Evolutionary conservation across 768 basidiomycete genomes (phyloP), one percentile per base, ranked within the genome.

Genomic region (Plicaturopsis crispa): DNA sequence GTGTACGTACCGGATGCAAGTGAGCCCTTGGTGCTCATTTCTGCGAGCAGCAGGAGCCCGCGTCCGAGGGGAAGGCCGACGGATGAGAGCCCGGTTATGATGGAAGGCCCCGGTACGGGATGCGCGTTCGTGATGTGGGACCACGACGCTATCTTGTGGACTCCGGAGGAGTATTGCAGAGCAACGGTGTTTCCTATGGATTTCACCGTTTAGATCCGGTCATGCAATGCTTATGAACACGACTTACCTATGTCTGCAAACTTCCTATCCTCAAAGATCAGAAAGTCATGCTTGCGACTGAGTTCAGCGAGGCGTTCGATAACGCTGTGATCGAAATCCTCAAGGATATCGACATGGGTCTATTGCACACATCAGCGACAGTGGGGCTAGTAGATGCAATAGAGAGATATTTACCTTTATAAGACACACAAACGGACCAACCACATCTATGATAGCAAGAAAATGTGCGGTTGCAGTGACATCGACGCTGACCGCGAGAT

Each of bases 231-330:
- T 14, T 12, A 24, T 16, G n/a, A 14, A 17, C 3, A 3, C 11
- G 23, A 49, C 73, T 51, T 45, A 92, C 94, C 94, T 37, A 99
- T 98, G 60, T 99, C 96, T 4, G 96, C 94, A 52, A 99, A 99
- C 61, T 99, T 99, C 47, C 96, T 72, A 66, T 99, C 96, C 65
- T 98, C 96, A 50, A 98, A 99, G 50, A 97, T 92, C 37, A 94
- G 59, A 64, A 98, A 99, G 52, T 96, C 89, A 46, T 96, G 79
- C 55, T 85, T 82, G 33, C 61, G 52, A 52, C 83, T 80, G 5
- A 98, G 75, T 24, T 69, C 67, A 43, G 78, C 71, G 30, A 99
- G 69, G 31, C 71, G 67, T 30, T 76, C 66, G 40, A 93, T 75
- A 33, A 97, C 61, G 5, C 70, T 72, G 7, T 65, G 59, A 32